Percentiles rank a stretch among this genome's conserved stretches.
phyloP scores from a whole-genome alignment of 2,329 filamentous ascomycete species.

The Alternaria brassicicola region DNA sequence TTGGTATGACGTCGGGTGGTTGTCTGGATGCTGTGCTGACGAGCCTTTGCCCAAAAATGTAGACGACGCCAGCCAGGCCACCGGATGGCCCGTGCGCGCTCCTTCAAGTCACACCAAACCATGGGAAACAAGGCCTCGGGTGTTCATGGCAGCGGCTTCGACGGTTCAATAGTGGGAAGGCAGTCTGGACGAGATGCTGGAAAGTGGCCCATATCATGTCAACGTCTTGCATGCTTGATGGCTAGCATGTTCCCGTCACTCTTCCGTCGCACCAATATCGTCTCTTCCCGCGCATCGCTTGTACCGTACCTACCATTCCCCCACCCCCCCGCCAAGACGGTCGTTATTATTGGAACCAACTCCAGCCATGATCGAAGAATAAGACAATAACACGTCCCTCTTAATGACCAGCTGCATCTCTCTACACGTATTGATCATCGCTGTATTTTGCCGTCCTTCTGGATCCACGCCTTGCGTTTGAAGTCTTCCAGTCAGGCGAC shows the following conservation, averaged over 20 bases:
- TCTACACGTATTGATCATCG: slow-evolving; percentile 14
- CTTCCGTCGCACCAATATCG: slow-evolving; percentile 2
- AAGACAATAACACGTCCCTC: slow-evolving; percentile 5
- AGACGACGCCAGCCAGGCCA: slow-evolving; percentile 26
- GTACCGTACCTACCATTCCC: slow-evolving; percentile 19
- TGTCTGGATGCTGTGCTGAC: slow-evolving; percentile 13
- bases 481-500: slow-evolving; percentile 35
- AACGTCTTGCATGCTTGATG: too few species aligned
- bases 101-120: slow-evolving; percentile 5
- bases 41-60: slow-evolving; percentile 33
- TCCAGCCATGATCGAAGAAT: slow-evolving; percentile 18
- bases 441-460: slow-evolving; percentile 11
- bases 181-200: neutral
- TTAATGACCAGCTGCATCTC: neutral
- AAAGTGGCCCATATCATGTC: neutral
- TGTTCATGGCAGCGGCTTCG: neutral
- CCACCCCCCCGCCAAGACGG: slow-evolving; percentile 27
- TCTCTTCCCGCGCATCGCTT: slow-evolving; percentile 20
- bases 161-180: neutral
- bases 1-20: slow-evolving; percentile 21
- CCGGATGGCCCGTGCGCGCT: slow-evolving; percentile 9
- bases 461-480: neutral
- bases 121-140: neutral
- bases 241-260: neutral
- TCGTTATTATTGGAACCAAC: slow-evolving; percentile 30